Evolutionary conservation across 257 asterid genomes (phyloP).

Genomic region (Nicotiana obtusifolia): DNA sequence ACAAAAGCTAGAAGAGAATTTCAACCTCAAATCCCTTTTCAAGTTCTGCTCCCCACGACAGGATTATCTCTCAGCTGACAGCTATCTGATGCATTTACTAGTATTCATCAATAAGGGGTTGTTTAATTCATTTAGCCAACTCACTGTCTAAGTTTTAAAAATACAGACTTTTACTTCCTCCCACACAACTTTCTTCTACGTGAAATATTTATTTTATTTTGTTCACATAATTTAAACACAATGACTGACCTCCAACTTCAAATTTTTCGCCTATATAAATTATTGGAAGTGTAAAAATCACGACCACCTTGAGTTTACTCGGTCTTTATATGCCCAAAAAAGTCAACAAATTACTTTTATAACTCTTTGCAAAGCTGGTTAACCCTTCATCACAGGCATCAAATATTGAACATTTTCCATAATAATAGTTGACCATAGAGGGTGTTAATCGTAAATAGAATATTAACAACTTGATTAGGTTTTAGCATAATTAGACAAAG

Average conservation of each 20-base stretch:
- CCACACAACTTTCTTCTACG: background rate
- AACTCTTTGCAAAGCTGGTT: background rate
- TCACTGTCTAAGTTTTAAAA: background rate
- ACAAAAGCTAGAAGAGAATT: background rate
- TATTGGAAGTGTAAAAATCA: background rate
- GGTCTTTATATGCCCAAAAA: background rate
- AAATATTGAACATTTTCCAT: background rate
- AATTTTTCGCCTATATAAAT: background rate
- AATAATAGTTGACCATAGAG: background rate
- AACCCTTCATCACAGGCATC: background rate
- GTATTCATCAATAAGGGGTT: background rate
- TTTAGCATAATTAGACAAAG: background rate
- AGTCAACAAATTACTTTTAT: background rate
- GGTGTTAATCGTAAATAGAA: background rate
- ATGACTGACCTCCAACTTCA: constrained; percentile 8
- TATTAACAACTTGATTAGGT: background rate
- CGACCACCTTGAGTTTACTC: background rate
- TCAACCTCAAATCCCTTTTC: background rate
- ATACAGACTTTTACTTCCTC: background rate
- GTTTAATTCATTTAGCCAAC: constrained; percentile 4
- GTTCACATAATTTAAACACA: background rate
- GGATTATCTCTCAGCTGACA: background rate
- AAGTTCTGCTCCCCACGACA: constrained; percentile 1
- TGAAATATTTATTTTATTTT: background rate
- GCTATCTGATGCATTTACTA: background rate